Base-by-base conservation (phyloP, 108 stramenopile species). In the Nitzschia sp. region DNA sequence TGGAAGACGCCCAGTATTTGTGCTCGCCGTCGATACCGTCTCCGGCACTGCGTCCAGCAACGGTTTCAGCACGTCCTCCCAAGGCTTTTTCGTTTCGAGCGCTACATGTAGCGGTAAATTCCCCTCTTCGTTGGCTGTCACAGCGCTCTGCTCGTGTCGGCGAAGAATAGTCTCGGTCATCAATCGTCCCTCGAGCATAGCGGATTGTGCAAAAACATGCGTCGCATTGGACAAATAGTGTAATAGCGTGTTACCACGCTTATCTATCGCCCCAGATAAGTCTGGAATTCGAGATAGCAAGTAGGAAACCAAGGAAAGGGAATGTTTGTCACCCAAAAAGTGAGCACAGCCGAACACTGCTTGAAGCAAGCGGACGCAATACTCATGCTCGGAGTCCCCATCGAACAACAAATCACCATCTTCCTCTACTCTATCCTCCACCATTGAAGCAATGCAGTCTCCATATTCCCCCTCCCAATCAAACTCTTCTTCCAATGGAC, bases 51-150 rank as follows among this genome's bases (percentile, higher is more conserved):
- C 29, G 59, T 23, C 33, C 13, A 34, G 35, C 6, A 30, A 38
- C 17, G 33, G 33, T 23, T 23, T 33, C 3, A 23, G 11, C 16
- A 60, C 21, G 36, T 34, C 6, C 17, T 60, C 35, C 59, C 59
- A 60, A 15, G 33, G 33, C 19, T 60, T 60, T 9, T 38, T 38
- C 4, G 22, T 15, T 38, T 25, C 31, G 9, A 60, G 17, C 2
- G 59, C 59, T 2, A 60, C 9, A 38, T 60, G 59, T 21, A 60
- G 36, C 36, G 59, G 59, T 28, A 60, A 13, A 21, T 60, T 34
- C 2, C 36, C 59, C 17, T 38, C 6, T 15, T 11, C 35, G 22
- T 60, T 60, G 5, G 34, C 19, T 5, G 48, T 50, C 8, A 22
- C 48, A 19, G 19, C 17, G n/a, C 22, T 38, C 16, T 33, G 29